phyloP scores from a whole-genome alignment of 805 yeast species.

The Kazachstania africana region DNA sequence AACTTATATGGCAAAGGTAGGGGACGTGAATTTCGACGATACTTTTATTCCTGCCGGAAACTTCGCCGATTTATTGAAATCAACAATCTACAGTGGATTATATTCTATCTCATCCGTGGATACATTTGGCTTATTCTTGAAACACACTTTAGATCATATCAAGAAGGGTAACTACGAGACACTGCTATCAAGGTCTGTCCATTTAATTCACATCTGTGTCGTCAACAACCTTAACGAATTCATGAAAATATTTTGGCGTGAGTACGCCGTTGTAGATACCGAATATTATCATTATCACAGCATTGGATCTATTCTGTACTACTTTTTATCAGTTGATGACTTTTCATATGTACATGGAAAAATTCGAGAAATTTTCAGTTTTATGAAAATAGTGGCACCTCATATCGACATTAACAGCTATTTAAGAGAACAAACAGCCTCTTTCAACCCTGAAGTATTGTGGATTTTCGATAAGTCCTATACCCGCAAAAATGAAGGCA shows the following conservation, averaged over 20 bases:
- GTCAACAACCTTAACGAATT: constrained; percentile 31
- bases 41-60: constrained; percentile 46
- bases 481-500: constrained; percentile 28
- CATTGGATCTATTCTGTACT: constrained; percentile 30
- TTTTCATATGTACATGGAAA: constrained; percentile 39
- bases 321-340: constrained; percentile 30
- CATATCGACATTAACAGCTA: constrained; percentile 23
- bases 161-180: constrained; percentile 38
- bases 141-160: constrained; percentile 34
- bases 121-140: constrained; percentile 42
- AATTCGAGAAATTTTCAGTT: constrained; percentile 41
- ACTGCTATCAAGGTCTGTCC: constrained; percentile 46
- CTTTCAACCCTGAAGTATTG: constrained; percentile 21
- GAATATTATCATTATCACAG: constrained; percentile 30
- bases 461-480: constrained; percentile 18
- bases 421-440: constrained; percentile 28
- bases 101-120: constrained; percentile 42
- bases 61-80: constrained; percentile 25
- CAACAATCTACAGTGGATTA: constrained; percentile 32
- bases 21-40: constrained; percentile 31
- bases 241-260: constrained; percentile 27
- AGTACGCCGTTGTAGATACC: constrained; percentile 27
- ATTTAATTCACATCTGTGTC: constrained; percentile 55
- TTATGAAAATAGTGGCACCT: constrained; percentile 18
- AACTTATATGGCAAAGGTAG: constrained; percentile 33